These are phyloP conservation scores for Sporothrix luriei DNA, from an alignment of 2,329 filamentous ascomycete genomes.

Conservation along the genomic window DNA sequence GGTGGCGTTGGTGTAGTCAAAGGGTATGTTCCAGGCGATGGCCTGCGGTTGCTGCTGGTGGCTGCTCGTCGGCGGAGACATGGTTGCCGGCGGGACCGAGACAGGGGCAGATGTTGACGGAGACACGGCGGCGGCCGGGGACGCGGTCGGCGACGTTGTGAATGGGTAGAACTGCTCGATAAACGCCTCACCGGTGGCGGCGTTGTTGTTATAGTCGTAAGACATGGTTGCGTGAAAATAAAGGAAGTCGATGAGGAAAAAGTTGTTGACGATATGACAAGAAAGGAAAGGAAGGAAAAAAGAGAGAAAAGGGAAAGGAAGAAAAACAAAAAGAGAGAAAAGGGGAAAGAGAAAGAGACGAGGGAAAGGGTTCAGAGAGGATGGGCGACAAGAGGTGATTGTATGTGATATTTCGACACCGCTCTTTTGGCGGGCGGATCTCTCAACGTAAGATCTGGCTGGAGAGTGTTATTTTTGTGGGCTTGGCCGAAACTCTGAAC, in stretches of 20 bases:
- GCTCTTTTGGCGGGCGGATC: slow-evolving; percentile 36
- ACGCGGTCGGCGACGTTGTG: slow-evolving; percentile 41
- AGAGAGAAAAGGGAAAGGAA: neutral
- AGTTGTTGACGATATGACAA: slow-evolving; percentile 13
- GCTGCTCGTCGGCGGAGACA: slow-evolving; percentile 45
- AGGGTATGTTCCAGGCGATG: slow-evolving; percentile 54
- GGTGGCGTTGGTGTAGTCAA: slow-evolving; percentile 50
- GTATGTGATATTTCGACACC: slow-evolving; percentile 35
- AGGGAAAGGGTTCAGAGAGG: slow-evolving; percentile 24
- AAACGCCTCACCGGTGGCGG: slow-evolving; percentile 57
- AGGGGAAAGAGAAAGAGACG: neutral
- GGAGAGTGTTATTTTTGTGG: slow-evolving; percentile 13
- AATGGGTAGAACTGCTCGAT: slow-evolving; percentile 59
- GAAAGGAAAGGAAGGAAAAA: slow-evolving; percentile 9
- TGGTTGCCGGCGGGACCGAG: slow-evolving; percentile 44
- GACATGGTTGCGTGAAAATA: slow-evolving; percentile 31
- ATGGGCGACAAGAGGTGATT: slow-evolving; percentile 22
- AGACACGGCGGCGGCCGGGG: slow-evolving; percentile 39
- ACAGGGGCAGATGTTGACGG: slow-evolving; percentile 45
- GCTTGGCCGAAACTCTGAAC: slow-evolving; percentile 26
- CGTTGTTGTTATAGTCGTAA: slow-evolving; percentile 33
- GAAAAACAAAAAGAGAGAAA: neutral
- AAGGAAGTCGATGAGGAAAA: slow-evolving; percentile 4
- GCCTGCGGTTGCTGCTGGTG: slow-evolving; percentile 47
- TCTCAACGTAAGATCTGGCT: slow-evolving; percentile 31